Evolutionary conservation across 2,329 filamentous ascomycete genomes (phyloP).

Genomic region (Microdochium nivale): DNA sequence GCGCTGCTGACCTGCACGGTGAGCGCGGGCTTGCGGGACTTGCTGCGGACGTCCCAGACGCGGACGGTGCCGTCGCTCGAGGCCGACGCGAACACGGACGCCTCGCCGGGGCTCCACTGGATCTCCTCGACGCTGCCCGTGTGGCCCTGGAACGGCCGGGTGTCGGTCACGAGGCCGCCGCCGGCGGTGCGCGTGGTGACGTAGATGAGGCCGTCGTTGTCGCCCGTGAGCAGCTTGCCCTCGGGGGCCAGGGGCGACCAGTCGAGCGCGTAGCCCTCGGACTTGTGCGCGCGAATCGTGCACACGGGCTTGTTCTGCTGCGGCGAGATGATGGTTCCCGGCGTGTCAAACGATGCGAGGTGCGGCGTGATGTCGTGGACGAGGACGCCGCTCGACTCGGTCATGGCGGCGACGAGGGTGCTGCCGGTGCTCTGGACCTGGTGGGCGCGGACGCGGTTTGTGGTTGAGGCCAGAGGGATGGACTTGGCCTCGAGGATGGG

Average conservation of each 20-base stretch:
- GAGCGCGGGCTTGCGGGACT: constrained; percentile 80
- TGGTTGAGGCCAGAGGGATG: constrained; percentile 79
- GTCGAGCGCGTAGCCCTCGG: constrained; percentile 93
- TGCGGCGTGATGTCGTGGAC: constrained; percentile 94
- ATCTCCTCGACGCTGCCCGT: constrained; percentile 83
- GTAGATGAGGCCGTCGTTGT: constrained; percentile 85
- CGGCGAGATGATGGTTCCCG: constrained; percentile 69
- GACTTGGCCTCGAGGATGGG: constrained; percentile 89
- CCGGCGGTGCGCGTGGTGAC: constrained; percentile 78
- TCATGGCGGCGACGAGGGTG: constrained; percentile 85
- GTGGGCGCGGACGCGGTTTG: constrained; percentile 86
- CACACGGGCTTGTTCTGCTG: constrained; percentile 82
- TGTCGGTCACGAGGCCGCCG: constrained; percentile 84
- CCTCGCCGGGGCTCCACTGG: constrained; percentile 92
- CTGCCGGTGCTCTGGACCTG: constrained; percentile 69
- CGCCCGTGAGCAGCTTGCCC: constrained; percentile 84
- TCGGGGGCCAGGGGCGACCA: constrained; percentile 79
- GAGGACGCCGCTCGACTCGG: constrained; percentile 77
- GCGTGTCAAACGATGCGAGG: constrained; percentile 80
- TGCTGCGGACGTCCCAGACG: constrained; percentile 90
- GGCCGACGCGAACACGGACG: constrained; percentile 87
- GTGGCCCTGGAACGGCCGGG: constrained; percentile 75
- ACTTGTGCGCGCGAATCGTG: constrained; percentile 83
- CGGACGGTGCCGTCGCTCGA: constrained; percentile 92
- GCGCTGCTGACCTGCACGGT: constrained; percentile 74